Conservation (phyloP, 352 stramenopile species). For the Globisporangium rhizosaccharum region DNA sequence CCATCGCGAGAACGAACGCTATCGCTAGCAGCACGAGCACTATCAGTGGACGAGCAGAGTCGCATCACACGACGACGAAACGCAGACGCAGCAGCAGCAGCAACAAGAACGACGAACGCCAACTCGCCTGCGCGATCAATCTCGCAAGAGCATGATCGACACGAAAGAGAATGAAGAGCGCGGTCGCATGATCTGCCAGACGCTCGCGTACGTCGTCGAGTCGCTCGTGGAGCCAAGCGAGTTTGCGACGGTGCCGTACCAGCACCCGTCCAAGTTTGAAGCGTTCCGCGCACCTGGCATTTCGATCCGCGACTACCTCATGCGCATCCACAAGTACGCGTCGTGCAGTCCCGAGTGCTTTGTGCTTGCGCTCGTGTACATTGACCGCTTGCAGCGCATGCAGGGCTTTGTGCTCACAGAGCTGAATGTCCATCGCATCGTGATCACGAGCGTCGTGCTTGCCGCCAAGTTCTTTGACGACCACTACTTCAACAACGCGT, state of each 20-base stretch:
- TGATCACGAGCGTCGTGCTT: conserved; percentile 97
- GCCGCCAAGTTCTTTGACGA: conserved; percentile 99
- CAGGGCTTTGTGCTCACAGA: conserved; percentile 95
- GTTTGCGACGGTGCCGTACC: conserved; percentile 45
- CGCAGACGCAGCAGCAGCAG: not conserved
- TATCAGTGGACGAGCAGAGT: too few species aligned
- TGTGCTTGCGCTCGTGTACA: conserved; percentile 98
- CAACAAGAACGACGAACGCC: too few species aligned
- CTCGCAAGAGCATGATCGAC: conserved; percentile 21
- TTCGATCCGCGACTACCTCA: conserved; percentile 79
- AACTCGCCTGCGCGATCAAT: too few species aligned
- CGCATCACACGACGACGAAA: too few species aligned
- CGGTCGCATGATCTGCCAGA: conserved; percentile 73
- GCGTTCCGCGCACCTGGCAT: conserved; percentile 78
- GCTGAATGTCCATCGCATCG: conserved; percentile 97
- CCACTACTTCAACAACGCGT: conserved; percentile 99
- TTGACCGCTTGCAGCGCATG: conserved; percentile 96
- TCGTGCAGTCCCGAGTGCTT: conserved; percentile 98
- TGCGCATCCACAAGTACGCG: conserved; percentile 96
- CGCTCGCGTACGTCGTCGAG: conserved; percentile 68
- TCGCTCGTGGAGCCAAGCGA: conserved; percentile 73
- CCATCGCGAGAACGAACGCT: not conserved
- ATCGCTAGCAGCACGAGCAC: too few species aligned
- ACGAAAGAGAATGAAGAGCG: conserved; percentile 66
- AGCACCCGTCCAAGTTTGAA: conserved; percentile 78